Evolutionary conservation across 2,329 filamentous ascomycete genomes (phyloP), one percentile per base, ranked within the genome.

Genomic region (Dactylellina sp.): DNA sequence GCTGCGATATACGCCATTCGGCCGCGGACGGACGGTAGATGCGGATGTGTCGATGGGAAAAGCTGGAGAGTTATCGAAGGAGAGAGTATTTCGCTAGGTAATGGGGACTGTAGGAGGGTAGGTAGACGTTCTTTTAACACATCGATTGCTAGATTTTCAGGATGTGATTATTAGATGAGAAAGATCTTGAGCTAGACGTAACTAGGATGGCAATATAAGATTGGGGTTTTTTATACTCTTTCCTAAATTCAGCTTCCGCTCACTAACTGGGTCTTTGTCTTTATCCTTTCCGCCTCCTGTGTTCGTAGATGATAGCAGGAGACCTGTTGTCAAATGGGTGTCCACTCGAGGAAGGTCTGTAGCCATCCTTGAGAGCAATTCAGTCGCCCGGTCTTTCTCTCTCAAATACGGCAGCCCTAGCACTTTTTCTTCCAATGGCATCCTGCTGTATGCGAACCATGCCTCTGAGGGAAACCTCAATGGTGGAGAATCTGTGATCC

Each of bases 11-110:
- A 99, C 52, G 92, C 90, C 37, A 97, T 90, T 50, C 91, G 88
- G 59, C 95, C 95, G 25, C 91, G 92, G 42, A 98, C 95, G n/a
- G 89, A 91, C 35, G 95, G 95, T 1, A 99, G 91, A 80, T 94
- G 90, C 1, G 91, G 92, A 79, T 96, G 91, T 0, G 91, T 95
- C 25, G 88, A 87, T 39, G 89, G 89, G 80, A 91, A 91, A 76
- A 91, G 86, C 80, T 89, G 86, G 44, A 90, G 86, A 7, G 87
- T 86, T 81, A 91, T 91, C 79, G 89, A 86, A 35, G 91, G 89
- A 42, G 90, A 88, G 76, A 96, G 88, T 75, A 97, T 86, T 71
- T 92, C 89, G 78, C 91, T 87, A 14, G 92, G 89, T 4, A 90
- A 83, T 1, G 88, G 89, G 0, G 86, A 86, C 78, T 89, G 86